Base-by-base conservation (phyloP, 352 stramenopile species). In the Lagenidium sp. region DNA sequence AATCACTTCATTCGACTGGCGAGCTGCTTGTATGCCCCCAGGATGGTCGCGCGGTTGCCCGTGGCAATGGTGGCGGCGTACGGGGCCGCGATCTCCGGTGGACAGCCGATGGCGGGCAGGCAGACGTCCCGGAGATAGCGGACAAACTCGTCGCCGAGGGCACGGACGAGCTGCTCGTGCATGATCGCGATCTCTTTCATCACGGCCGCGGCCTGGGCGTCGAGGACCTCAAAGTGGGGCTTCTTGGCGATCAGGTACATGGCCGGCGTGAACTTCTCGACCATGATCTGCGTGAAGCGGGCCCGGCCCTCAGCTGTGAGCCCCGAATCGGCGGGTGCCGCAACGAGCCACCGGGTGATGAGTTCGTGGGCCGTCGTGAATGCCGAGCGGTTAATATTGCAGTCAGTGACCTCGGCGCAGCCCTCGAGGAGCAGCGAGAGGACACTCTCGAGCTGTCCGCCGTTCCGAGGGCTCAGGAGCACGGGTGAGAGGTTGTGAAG, bases 141-240 rank as follows among this genome's bases (percentile, higher is more conserved):
- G 30, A 82, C 20, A 35, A 88, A 92, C 61, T 84, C 61, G 20
- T 71, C 37, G 7, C 76, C 74, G 8, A 89, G 22, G 2, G 68
- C 62, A 20, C 63, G 63, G 7, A 81, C 57, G 41, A 87, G 52
- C 40, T 79, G 58, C 3, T 75, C 70, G 52, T 88, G 74, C 53
- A 88, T 57, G 39, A 67, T 74, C 6, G 73, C 76, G 41, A 89
- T 78, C 52, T 89, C 80, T 47, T 89, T 89, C 32, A 88, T 69
- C 32, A 63, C 68, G 23, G 73, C 31, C 23, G 61, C 53, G 36
- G 65, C 80, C 49, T 89, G 71, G 46, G 79, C 68, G 37, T 93
- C 80, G 39, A 81, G 56, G 15, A 83, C 41, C 50, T 87, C 67
- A 36, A 93, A 88, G 46, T 90, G 71, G 25, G 61, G 48, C 41